Percentiles rank a stretch among this genome's conserved stretches.
phyloP scores from a whole-genome alignment of 495 filamentous ascomycete species.

The Penicillium flavigenum region DNA sequence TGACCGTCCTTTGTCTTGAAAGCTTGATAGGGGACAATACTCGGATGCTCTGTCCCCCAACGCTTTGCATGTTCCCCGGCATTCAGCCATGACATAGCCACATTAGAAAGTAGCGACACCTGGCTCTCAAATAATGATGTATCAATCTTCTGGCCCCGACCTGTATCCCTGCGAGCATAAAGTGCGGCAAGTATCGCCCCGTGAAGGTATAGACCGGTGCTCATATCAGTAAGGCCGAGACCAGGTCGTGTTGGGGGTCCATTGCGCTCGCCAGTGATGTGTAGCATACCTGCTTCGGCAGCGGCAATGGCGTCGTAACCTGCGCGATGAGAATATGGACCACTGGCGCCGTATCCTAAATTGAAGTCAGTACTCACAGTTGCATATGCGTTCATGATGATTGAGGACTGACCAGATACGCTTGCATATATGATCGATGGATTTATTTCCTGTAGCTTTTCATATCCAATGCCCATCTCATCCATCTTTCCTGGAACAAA shows the following conservation, averaged over 20 bases:
- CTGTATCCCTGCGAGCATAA: slow-evolving; percentile 58
- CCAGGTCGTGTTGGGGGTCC: slow-evolving; percentile 88
- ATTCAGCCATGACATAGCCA: slow-evolving; percentile 80
- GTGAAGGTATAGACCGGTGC: slow-evolving; percentile 80
- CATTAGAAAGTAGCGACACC: slow-evolving; percentile 78
- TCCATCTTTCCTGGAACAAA: slow-evolving; percentile 80
- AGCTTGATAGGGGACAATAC: slow-evolving; percentile 82
- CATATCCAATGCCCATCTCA: slow-evolving; percentile 77
- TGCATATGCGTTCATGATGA: no score
- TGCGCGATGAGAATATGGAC: slow-evolving; percentile 74
- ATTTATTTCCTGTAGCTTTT: slow-evolving; percentile 66
- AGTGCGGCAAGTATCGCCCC: slow-evolving; percentile 85
- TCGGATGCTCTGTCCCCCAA: slow-evolving; percentile 89
- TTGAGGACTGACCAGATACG: slow-evolving; percentile 22
- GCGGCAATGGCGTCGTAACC: slow-evolving; percentile 96
- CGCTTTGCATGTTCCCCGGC: slow-evolving; percentile 71
- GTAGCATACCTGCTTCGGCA: slow-evolving; percentile 88
- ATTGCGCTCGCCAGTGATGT: slow-evolving; percentile 79
- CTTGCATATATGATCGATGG: slow-evolving; percentile 47
- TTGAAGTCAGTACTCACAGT: not conserved
- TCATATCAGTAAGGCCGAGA: slow-evolving; percentile 85
- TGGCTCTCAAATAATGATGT: slow-evolving; percentile 81
- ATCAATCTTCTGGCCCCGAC: slow-evolving; percentile 81
- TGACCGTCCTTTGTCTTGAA: slow-evolving; percentile 82
- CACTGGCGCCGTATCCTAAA: slow-evolving; percentile 73